Base-by-base conservation (phyloP, 2,329 filamentous ascomycete species). In the Simplicillium sp. region DNA sequence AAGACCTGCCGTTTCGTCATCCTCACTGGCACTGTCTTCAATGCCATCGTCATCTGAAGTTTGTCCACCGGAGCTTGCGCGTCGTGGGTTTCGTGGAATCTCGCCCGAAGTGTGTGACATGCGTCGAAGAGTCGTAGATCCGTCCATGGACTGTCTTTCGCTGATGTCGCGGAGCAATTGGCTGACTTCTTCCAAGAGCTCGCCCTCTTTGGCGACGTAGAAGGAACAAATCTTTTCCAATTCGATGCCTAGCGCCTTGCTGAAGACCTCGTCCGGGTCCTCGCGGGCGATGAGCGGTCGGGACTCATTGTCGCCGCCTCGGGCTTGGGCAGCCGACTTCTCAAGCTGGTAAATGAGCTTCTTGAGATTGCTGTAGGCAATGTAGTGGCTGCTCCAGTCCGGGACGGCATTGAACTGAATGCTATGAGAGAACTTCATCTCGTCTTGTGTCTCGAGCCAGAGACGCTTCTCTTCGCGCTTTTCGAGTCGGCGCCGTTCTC, bases 361-460 rank as follows among this genome's bases (percentile, higher is more conserved):
- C 73, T 98, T 98, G 53, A 98, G 76, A 57, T 96, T 97, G 68
- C 89, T 96, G 66, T 98, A 98, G 45, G 89, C 86, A 58, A 98
- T 94, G 65, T 98, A 98, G 64, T 97, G 81, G 55, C 82, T 89
- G 70, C 87, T 96, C 92, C 92, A 98, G 66, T 98, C 92, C n/a
- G 92, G 92, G 53, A 98, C 92, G 48, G 92, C 89, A 70, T 98
- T 98, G 69, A 98, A 98, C 71, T 98, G 92, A 54, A 98, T 83
- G 66, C 90, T 97, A 63, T 98, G 92, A 14, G 90, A 97, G 73
- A 98, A 98, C 82, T 97, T 97, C 92, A 98, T 98, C 58, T 87
- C 86, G 79, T 84, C 81, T 50, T 72, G 76, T 52, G 81, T 71
- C 53, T 85, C 77, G 54, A 89, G 80, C 72, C 77, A 76, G 56